Evolutionary conservation across 768 basidiomycete genomes (phyloP).

Genomic region (Sistotremastrum niveocremeum): DNA sequence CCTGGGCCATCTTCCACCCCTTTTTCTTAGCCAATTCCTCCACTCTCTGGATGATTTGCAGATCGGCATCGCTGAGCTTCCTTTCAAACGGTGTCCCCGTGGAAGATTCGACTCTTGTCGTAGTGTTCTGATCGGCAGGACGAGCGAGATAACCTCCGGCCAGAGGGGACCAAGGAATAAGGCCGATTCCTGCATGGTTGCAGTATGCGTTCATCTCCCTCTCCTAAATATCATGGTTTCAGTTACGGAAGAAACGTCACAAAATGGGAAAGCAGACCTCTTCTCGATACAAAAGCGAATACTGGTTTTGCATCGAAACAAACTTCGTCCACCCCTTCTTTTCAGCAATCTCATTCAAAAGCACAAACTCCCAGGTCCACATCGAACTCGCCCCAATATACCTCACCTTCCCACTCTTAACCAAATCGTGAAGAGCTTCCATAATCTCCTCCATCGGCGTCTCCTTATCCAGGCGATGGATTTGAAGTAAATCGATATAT

Average conservation of each 20-base stretch:
- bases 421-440: conserved; percentile 24
- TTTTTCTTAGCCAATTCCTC: conserved; percentile 25
- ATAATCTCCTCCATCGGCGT: conserved; percentile 20
- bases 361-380: conserved; percentile 31
- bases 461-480: conserved; percentile 17
- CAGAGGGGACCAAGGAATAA: conserved; percentile 40
- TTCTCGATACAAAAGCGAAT: conserved; percentile 40
- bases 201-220: conserved; percentile 33
- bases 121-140: conserved; percentile 18
- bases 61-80: conserved; percentile 16
- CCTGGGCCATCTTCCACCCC: conserved; percentile 27
- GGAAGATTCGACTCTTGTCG: conserved; percentile 3
- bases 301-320: conserved; percentile 41
- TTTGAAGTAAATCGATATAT: conserved; percentile 14
- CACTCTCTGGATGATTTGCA: conserved; percentile 26
- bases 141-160: conserved; percentile 25
- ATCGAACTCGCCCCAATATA: conserved; percentile 30
- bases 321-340: conserved; percentile 38
- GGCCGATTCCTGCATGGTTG: conserved; percentile 34
- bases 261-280: conserved; percentile 19
- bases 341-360: conserved; percentile 31
- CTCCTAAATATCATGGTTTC: conserved; percentile 18
- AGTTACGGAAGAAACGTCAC: neutral
- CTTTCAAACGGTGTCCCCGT: conserved; percentile 8
- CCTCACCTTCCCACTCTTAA: conserved; percentile 20